phyloP scores from a whole-genome alignment of 352 stramenopile species.

The Discostella stelligera region DNA sequence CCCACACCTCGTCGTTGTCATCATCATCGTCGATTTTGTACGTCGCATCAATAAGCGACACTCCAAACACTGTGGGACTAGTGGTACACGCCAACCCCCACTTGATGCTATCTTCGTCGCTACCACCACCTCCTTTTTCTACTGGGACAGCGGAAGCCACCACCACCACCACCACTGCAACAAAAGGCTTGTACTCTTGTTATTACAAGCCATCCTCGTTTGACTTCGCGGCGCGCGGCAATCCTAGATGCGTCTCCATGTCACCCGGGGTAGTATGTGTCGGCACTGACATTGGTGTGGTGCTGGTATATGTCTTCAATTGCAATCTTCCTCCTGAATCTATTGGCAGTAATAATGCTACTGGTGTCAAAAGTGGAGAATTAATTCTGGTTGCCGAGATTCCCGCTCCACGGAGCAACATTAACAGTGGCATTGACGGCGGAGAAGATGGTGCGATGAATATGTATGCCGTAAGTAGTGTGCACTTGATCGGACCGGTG shows the following conservation, averaged over 20 bases:
- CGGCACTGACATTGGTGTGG: constrained; percentile 64
- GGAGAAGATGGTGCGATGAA: background rate
- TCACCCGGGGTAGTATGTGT: constrained; percentile 67
- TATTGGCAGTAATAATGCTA: constrained; percentile 9
- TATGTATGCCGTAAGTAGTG: constrained; percentile 29
- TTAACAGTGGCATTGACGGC: background rate
- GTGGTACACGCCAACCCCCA: constrained; percentile 52
- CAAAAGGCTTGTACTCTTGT: constrained; percentile 12
- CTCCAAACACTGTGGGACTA: constrained; percentile 29
- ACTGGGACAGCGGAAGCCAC: background rate
- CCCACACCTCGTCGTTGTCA: background rate
- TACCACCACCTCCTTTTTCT: constrained; percentile 8
- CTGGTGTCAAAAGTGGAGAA: constrained; percentile 8
- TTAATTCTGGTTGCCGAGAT: constrained; percentile 45
- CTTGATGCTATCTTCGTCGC: constrained; percentile 42
- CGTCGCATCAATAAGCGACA: constrained; percentile 49
- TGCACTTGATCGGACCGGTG: constrained; percentile 31
- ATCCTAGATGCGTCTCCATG: constrained; percentile 48
- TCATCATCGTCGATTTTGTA: constrained; percentile 34
- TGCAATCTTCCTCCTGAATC: constrained; percentile 30
- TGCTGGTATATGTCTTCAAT: constrained; percentile 69
- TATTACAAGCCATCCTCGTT: constrained; percentile 40
- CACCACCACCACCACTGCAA: background rate
- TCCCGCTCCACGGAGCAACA: constrained; percentile 36
- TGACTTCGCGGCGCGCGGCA: constrained; percentile 42